Percentiles rank a stretch among this genome's conserved stretches.
These are phyloP conservation scores for Cyclocybe cylindracea DNA, from an alignment of 768 basidiomycete species.

Conservation along the genomic window DNA sequence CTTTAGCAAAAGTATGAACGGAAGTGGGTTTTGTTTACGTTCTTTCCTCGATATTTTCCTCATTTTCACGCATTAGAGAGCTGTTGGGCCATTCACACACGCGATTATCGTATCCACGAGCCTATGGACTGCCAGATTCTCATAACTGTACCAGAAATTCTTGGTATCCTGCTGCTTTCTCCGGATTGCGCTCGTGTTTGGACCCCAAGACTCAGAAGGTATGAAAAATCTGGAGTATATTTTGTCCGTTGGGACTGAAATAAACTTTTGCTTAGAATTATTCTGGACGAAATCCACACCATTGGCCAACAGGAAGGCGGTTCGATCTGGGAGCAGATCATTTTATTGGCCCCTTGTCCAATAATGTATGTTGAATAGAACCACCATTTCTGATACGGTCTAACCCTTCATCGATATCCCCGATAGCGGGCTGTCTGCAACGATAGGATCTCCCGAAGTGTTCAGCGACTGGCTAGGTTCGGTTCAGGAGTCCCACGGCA, in stretches of 20 bases:
- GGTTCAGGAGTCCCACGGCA: constrained; percentile 60
- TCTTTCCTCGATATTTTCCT: not conserved
- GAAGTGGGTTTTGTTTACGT: constrained; percentile 33
- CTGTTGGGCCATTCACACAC: constrained; percentile 66
- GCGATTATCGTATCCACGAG: constrained; percentile 64
- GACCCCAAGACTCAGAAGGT: constrained; percentile 66
- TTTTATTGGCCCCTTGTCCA: constrained; percentile 69
- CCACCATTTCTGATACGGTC: not conserved
- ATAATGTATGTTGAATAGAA: constrained; percentile 51
- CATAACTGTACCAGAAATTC: constrained; percentile 72
- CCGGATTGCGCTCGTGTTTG: constrained; percentile 61
- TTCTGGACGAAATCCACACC: constrained; percentile 68
- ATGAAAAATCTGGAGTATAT: constrained; percentile 5
- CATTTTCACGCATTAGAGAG: constrained; percentile 37
- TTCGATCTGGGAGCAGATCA: constrained; percentile 74
- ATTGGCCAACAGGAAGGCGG: constrained; percentile 74
- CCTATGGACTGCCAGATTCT: constrained; percentile 71
- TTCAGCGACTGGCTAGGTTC: constrained; percentile 69
- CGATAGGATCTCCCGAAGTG: constrained; percentile 61
- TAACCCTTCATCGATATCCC: not conserved
- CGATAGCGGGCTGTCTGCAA: constrained; percentile 67
- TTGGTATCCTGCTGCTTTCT: constrained; percentile 69
- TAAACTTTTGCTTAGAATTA: constrained; percentile 45
- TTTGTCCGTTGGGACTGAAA: not conserved
- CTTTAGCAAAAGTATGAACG: constrained; percentile 52